Evolutionary conservation across 2,329 filamentous ascomycete species (phyloP).

Genomic region (Gaeumannomyces sp.): DNA sequence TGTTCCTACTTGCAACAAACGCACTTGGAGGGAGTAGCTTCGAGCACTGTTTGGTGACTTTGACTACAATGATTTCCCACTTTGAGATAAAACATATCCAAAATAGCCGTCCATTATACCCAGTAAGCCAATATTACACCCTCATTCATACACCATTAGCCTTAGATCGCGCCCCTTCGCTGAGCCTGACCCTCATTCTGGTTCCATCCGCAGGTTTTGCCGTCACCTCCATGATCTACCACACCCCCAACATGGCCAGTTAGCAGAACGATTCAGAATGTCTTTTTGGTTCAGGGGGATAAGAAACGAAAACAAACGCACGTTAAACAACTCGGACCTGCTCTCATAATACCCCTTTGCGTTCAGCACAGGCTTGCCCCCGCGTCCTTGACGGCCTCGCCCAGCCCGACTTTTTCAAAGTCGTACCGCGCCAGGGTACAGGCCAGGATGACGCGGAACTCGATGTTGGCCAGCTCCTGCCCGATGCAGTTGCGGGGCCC

Average conservation of each 20-base stretch:
- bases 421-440: slow-evolving; percentile 23
- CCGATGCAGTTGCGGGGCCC: slow-evolving; percentile 49
- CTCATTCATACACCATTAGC: neutral
- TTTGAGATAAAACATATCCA: neutral
- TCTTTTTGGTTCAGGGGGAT: neutral
- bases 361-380: slow-evolving; percentile 16
- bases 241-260: neutral
- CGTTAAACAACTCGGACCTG: slow-evolving; percentile 22
- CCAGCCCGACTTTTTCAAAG: slow-evolving; percentile 26
- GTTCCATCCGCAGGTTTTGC: slow-evolving; percentile 23
- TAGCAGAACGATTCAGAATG: neutral
- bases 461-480: slow-evolving; percentile 42
- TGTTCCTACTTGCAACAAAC: too few species aligned
- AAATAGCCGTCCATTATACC: neutral
- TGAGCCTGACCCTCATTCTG: slow-evolving; percentile 21
- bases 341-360: slow-evolving; percentile 20
- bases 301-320: slow-evolving; percentile 14
- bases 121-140: neutral
- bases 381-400: slow-evolving; percentile 21
- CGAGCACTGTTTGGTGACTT: neutral
- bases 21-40: too few species aligned
- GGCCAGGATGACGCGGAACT: slow-evolving; percentile 26
- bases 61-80: too few species aligned
- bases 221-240: slow-evolving; percentile 21
- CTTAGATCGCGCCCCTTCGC: slow-evolving; percentile 7